Percentiles rank a stretch among this genome's conserved stretches.
phyloP scores from a whole-genome alignment of 495 filamentous ascomycete genomes.

The Schizothecium vesticola region DNA sequence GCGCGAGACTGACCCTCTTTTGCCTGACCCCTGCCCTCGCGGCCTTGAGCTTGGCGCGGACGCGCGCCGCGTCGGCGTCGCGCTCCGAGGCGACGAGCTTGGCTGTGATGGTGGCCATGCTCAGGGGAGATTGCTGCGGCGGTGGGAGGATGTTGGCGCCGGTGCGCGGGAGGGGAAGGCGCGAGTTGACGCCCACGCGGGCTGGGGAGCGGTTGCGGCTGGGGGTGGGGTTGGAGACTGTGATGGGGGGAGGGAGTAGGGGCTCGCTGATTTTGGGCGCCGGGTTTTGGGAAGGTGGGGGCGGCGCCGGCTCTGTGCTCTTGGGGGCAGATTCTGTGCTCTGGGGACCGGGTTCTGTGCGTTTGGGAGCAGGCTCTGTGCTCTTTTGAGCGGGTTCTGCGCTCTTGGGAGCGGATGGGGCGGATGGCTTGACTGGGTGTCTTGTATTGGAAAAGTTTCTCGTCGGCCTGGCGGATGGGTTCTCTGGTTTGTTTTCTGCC shows the following conservation, averaged over 20 bases:
- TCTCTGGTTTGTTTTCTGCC: neutral
- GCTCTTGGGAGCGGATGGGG: neutral
- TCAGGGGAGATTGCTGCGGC: constrained; percentile 45
- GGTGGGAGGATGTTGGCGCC: constrained; percentile 24
- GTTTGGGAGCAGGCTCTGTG: neutral
- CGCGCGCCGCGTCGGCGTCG: constrained; percentile 51
- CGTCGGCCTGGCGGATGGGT: neutral
- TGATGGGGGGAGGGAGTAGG: constrained; percentile 12
- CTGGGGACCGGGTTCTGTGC: neutral
- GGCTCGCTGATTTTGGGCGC: neutral
- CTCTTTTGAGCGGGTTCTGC: neutral
- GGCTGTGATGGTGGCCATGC: constrained; percentile 49
- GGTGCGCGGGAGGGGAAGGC: constrained; percentile 36
- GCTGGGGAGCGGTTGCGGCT: constrained; percentile 16
- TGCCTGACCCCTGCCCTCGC: constrained; percentile 23
- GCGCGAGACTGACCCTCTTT: constrained; percentile 10
- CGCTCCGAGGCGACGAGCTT: constrained; percentile 52
- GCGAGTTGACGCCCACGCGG: constrained; percentile 27
- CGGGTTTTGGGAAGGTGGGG: neutral
- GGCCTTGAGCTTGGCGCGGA: constrained; percentile 50
- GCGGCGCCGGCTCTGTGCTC: neutral
- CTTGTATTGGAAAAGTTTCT: neutral
- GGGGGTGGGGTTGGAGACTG: constrained; percentile 15
- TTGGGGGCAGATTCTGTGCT: neutral
- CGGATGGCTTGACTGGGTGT: neutral